Percentiles rank a stretch among this genome's conserved stretches.
These are phyloP conservation scores for Wallemia hederae DNA, from an alignment of 1,284 basidiomycete species.

Conservation along the genomic window DNA sequence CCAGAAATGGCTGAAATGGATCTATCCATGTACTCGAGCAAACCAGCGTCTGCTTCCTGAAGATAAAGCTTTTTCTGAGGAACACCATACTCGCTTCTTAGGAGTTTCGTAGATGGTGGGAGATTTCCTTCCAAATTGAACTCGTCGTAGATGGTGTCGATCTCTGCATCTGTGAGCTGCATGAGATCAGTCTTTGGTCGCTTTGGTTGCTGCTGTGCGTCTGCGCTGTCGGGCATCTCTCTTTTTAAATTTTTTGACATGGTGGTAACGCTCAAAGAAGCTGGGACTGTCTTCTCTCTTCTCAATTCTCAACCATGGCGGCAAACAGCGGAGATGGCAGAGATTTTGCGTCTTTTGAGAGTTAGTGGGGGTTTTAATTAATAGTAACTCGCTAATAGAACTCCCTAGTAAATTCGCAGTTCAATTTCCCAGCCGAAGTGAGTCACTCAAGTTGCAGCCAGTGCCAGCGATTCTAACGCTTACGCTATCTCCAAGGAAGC, in stretches of 20 bases:
- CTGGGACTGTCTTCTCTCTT: too few relatives aligned
- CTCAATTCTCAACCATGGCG: not conserved
- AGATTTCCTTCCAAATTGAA: not conserved
- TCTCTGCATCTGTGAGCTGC: not conserved
- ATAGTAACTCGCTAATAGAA: not conserved
- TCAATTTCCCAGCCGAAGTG: not conserved
- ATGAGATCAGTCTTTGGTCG: not conserved
- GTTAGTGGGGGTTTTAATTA: not conserved
- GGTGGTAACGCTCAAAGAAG: too few relatives aligned
- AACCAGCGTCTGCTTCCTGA: not conserved
- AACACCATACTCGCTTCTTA: not conserved
- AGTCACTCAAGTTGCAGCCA: not conserved
- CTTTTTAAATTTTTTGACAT: not conserved
- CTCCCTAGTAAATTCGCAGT: not conserved
- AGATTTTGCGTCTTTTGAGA: not conserved
- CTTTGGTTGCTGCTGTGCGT: not conserved
- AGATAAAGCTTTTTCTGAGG: not conserved
- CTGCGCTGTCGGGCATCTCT: not conserved
- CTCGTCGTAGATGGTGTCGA: not conserved
- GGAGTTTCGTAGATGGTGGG: not conserved
- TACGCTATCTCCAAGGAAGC: constrained; percentile 39
- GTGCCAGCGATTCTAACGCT: not conserved
- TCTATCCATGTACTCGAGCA: not conserved
- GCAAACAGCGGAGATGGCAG: not conserved
- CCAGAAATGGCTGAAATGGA: not conserved